Conservation (phyloP, 2,329 filamentous ascomycete species). For the Pleoardoris graminearum region DNA sequence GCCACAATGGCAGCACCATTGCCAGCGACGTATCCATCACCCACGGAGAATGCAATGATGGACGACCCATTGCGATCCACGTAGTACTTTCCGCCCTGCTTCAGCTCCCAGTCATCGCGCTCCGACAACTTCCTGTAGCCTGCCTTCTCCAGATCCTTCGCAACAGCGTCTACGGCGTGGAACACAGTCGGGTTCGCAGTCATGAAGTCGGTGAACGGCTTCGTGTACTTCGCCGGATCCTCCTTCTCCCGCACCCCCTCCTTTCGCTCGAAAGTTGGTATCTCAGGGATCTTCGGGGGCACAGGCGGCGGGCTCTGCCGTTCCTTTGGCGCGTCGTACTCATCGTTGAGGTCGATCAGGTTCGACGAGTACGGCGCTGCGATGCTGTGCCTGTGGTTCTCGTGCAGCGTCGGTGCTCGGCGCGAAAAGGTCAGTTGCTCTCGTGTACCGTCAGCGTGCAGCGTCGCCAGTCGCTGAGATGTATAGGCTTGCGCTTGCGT, state of each 20-base stretch:
- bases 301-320: conserved; percentile 42
- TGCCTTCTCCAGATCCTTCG: conserved; percentile 67
- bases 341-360: conserved; percentile 39
- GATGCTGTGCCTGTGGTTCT: conserved; percentile 35
- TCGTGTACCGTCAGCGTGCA: conserved; percentile 1
- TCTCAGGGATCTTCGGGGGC: conserved; percentile 43
- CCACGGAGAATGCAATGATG: conserved; percentile 82
- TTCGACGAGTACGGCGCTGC: conserved; percentile 32
- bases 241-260: conserved; percentile 24
- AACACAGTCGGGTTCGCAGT: conserved; percentile 91
- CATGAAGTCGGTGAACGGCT: conserved; percentile 87
- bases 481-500: conserved; percentile 12
- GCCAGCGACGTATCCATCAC: conserved; percentile 77
- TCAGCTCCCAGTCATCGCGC: conserved; percentile 79
- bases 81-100: conserved; percentile 86
- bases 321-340: conserved; percentile 24
- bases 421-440: not conserved
- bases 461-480: conserved; percentile 13
- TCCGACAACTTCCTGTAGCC: conserved; percentile 82
- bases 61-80: conserved; percentile 83
- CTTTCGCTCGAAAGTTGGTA: conserved; percentile 15
- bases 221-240: conserved; percentile 61
- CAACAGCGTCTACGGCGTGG: conserved; percentile 81
- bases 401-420: conserved; percentile 13
- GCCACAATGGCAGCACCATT: conserved; percentile 88